Evolutionary conservation across 2,329 filamentous ascomycete species (phyloP), one percentile per base, ranked within the genome.

Genomic region (Fusarium sp.): DNA sequence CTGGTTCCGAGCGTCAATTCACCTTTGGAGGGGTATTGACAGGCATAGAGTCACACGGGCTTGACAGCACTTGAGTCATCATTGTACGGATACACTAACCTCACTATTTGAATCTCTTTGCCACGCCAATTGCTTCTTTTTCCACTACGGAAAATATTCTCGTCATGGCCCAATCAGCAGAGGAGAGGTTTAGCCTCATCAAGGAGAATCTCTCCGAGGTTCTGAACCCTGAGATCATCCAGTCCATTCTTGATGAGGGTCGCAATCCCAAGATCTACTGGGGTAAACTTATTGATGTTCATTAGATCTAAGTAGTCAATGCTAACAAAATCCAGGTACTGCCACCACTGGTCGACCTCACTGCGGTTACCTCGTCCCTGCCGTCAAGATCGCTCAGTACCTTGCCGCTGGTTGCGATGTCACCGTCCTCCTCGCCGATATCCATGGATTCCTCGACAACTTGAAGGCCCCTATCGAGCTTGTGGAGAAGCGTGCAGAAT

Each of bases 381-480:
- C 92, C 72, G 88, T 97, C 76, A 97, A 97, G 81, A 91, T 97
- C 66, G 94, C 93, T 39, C 91, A 97, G 78, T 89, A 97, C 75
- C 88, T 97, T 33, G 86, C 88, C 35, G 94, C 95, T 30, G 94
- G 91, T 37, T 97, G 93, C 82, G 87, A 94, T 62, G 88, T 96
- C 62, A 92, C 88, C 56, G 86, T 96, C 62, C 88, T 96, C 35
- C 88, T 96, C 62, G 90, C 88, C 78, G 88, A 92, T 69, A 86
- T 92, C 44, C 89, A 92, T 78, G 92, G 88, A 71, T 93, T 93
- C 81, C 89, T 94, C 73, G 91, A 93, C 81, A 92, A 92, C 79
- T 85, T 92, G 13, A 97, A 96, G 79, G 92, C 94, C 0, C 93
- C 95, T 2, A 87, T 97, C 62, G 94, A 97, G 76, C 88, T 97